Evolutionary conservation across 164 flowering plant genomes (phyloP), one percentile per base, ranked within the genome.

Genomic region (Pachysandra terminalis): DNA sequence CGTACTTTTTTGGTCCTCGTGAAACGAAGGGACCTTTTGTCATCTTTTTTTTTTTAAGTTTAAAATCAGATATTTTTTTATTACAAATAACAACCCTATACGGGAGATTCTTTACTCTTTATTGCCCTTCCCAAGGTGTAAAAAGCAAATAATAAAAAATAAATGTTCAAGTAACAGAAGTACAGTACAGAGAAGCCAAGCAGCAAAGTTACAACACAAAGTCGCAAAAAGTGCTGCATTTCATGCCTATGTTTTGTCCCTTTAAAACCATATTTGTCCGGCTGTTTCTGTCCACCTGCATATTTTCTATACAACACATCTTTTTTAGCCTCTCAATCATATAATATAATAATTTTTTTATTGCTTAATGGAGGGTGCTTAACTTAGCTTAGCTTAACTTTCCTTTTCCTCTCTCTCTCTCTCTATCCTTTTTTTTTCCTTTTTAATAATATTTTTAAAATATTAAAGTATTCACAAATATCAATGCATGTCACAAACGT

Each of bases 171-270:
- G n/a, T n/a, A n/a, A n/a, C n/a, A n/a, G n/a, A n/a, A n/a, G n/a
- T n/a, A n/a, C n/a, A n/a, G n/a, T n/a, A n/a, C n/a, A n/a, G n/a
- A n/a, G n/a, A n/a, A n/a, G n/a, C n/a, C n/a, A n/a, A n/a, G n/a
- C n/a, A n/a, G n/a, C n/a, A n/a, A n/a, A n/a, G n/a, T n/a, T n/a
- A n/a, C n/a, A n/a, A n/a, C n/a, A n/a, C n/a, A n/a, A n/a, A n/a
- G n/a, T n/a, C n/a, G n/a, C n/a, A 24, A 21, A n/a, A 52, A n/a
- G 57, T 68, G 65, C 72, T 63, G 58, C 81, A 76, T 71, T 68
- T 78, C 78, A 73, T 73, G 82, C 62, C 63, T n/a, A 71, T 81
- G 86, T 83, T 81, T 81, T 79, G 86, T 83, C 84, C 75, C 84
- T 73, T 79, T 79, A 67, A 77, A 79, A 81, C 82, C 79, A 75